A percentile compares a stretch with the other conserved stretches of the same genome.
Conservation (phyloP, 305 asterid genomes). For the Solanum hybrid region DNA sequence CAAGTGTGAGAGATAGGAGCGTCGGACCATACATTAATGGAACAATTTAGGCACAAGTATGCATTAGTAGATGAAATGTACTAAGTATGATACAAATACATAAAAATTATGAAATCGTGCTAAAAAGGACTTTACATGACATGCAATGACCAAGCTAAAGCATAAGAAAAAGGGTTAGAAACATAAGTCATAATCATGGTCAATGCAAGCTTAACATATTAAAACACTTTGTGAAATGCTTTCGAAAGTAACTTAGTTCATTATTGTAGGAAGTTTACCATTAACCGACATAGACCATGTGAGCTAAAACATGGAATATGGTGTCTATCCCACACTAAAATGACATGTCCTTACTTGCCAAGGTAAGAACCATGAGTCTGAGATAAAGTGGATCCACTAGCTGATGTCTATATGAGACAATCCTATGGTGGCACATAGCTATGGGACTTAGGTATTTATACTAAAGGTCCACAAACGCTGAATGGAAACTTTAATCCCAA, state of each 20-base stretch:
- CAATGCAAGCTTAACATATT: not conserved
- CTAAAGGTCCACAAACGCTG: not conserved
- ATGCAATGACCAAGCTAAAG: not conserved
- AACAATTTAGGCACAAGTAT: not conserved
- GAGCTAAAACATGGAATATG: not conserved
- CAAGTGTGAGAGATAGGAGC: not conserved
- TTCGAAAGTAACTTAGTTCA: not conserved
- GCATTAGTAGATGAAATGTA: not conserved
- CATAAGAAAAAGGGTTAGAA: not conserved
- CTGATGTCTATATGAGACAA: not conserved
- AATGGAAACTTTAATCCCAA: not conserved
- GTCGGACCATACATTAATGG: not conserved
- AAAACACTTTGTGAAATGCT: not conserved
- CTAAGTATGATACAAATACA: not conserved
- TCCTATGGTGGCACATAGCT: not conserved
- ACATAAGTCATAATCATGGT: not conserved
- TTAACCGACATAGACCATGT: not conserved
- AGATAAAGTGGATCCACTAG: not conserved
- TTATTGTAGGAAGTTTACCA: not conserved
- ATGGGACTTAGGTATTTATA: not conserved
- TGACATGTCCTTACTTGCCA: not conserved
- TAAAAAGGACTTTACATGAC: not conserved
- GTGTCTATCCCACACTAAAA: not conserved
- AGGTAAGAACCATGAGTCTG: not conserved
- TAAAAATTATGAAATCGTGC: not conserved